These are phyloP conservation scores for Teratosphaeria pseudoeucalypti DNA, from an alignment of 2,329 filamentous ascomycete genomes.

Conservation along the genomic window DNA sequence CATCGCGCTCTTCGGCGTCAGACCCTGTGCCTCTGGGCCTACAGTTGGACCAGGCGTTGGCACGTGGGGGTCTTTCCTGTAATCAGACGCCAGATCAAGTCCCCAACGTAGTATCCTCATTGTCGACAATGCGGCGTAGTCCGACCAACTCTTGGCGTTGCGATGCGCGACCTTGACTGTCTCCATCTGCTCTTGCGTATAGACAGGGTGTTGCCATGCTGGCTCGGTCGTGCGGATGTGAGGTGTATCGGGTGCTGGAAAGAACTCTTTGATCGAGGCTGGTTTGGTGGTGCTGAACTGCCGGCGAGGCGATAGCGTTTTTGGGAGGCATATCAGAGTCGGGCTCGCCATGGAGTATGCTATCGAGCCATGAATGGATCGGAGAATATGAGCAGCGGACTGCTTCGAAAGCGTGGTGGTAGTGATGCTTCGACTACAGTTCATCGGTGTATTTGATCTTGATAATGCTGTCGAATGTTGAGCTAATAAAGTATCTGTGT, in stretches of 20 bases:
- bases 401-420: constrained; percentile 25
- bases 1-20: constrained; percentile 51
- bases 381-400: constrained; percentile 28
- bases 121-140: constrained; percentile 66
- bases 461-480: background rate
- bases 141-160: constrained; percentile 58
- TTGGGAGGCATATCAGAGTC: constrained; percentile 24
- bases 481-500: background rate
- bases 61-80: constrained; percentile 50
- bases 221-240: constrained; percentile 35
- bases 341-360: constrained; percentile 19
- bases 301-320: constrained; percentile 15
- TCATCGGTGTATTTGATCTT: constrained; percentile 11
- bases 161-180: constrained; percentile 67
- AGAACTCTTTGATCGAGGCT: constrained; percentile 34
- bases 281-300: constrained; percentile 32
- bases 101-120: constrained; percentile 67
- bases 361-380: constrained; percentile 25
- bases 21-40: background rate
- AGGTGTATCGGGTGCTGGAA: constrained; percentile 35
- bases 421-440: constrained; percentile 16
- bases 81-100: constrained; percentile 74
- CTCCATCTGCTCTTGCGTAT: constrained; percentile 70
- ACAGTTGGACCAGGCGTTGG: background rate
- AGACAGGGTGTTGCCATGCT: constrained; percentile 45